Evolutionary conservation across 805 yeast genomes (phyloP).

Genomic region (Nakazawaea populi): DNA sequence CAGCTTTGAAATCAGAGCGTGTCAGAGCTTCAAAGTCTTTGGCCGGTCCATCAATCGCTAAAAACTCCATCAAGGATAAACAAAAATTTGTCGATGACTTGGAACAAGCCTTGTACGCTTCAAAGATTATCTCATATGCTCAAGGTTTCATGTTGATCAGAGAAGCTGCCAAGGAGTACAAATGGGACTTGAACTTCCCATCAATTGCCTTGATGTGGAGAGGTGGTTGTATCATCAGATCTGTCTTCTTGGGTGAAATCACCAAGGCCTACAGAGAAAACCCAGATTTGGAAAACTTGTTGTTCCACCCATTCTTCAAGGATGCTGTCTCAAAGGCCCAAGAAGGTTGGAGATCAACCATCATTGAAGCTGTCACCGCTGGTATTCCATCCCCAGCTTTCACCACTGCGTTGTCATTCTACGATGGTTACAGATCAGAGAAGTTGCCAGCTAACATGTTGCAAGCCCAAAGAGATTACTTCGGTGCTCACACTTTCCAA

Average conservation of each 20-base stretch:
- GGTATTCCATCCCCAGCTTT: slow-evolving; percentile 99
- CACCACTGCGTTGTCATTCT: slow-evolving; percentile 94
- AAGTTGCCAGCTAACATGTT: slow-evolving; percentile 94
- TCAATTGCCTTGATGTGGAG: slow-evolving; percentile 99
- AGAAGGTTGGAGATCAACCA: slow-evolving; percentile 88
- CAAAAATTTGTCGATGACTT: slow-evolving; percentile 82
- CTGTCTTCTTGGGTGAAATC: slow-evolving; percentile 95
- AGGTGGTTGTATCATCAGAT: slow-evolving; percentile 99
- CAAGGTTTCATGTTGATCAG: slow-evolving; percentile 99
- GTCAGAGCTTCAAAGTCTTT: slow-evolving; percentile 73
- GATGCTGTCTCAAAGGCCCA: slow-evolving; percentile 91
- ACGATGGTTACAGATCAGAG: slow-evolving; percentile 97
- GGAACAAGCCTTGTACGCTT: slow-evolving; percentile 97
- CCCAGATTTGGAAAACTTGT: slow-evolving; percentile 91
- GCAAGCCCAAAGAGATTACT: slow-evolving; percentile 99
- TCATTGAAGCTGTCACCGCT: slow-evolving; percentile 67
- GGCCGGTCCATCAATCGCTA: slow-evolving; percentile 70
- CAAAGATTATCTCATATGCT: slow-evolving; percentile 96
- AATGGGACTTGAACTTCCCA: slow-evolving; percentile 97
- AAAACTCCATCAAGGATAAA: slow-evolving; percentile 66
- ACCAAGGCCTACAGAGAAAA: slow-evolving; percentile 92
- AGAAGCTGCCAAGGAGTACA: slow-evolving; percentile 95
- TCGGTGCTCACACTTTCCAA: slow-evolving; percentile 98
- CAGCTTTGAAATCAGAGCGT: slow-evolving; percentile 91
- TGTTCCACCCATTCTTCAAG: slow-evolving; percentile 93